Base-by-base conservation (phyloP, 345 rosid species). In the Salix udensis region DNA sequence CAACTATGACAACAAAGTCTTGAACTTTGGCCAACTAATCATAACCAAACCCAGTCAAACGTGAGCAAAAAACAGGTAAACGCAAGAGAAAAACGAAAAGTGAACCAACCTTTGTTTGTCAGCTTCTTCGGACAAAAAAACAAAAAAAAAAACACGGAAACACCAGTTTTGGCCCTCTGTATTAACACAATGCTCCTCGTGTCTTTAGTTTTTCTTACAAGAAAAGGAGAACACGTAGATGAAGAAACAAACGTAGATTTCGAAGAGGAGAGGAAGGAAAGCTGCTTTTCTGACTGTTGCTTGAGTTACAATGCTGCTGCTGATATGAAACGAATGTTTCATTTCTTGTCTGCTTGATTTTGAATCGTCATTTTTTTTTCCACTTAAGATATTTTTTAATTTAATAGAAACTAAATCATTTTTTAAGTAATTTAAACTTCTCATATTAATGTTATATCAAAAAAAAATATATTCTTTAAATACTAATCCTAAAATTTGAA, bases 1-100 rank as follows among this genome's bases (percentile, higher is more conserved):
- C n/a, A 16, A 72, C 74, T n/a, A 68, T 68, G 42, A 72, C 16
- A 72, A 31, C 71, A 60, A 75, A 40, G 73, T 44, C 65, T 7
- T 30, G 9, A 60, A 14, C 62, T 34, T 21, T 13, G 77, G 52
- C 53, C 21, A 46, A 23, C 73, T 34, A 60, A 62, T 8, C 42
- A 8, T 16, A 19, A 36, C 58, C 50, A 50, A 71, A 42, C 68
- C 19, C 78, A 37, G 28, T 52, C 36, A 23, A 19, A 8, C 23
- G 6, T 44, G 24, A 39, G 31, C 65, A 19, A 61, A 61, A 40
- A 13, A 24, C 18, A 55, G 14, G 65, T 2, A 40, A 79, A 11
- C 5, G 21, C 18, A 5, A 52, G 64, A 61, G 13, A 19, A 13
- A 64, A 68, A 77, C 46, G 69, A 65, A 72, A 53, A 78, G 67